These are phyloP conservation scores for Biscogniauxia sp. DNA, from an alignment of 2,329 filamentous ascomycete species.

Conservation along the genomic window DNA sequence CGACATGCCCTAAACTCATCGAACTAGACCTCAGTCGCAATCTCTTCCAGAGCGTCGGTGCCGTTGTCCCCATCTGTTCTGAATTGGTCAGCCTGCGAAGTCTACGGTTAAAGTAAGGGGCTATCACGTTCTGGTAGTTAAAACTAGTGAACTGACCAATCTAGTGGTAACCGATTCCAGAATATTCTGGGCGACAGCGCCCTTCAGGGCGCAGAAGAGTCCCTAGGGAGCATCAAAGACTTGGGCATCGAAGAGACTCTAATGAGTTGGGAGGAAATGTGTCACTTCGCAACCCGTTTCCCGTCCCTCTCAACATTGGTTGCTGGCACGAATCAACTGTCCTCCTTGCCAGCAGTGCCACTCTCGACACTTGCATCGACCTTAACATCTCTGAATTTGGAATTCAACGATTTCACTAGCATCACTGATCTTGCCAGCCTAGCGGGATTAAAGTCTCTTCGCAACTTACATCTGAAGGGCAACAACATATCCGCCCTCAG, in stretches of 20 bases:
- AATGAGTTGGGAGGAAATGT: conserved; percentile 64
- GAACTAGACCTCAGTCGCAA: conserved; percentile 88
- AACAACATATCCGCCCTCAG: conserved; percentile 61
- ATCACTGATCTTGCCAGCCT: conserved; percentile 59
- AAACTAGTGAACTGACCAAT: conserved; percentile 7
- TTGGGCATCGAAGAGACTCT: conserved; percentile 67
- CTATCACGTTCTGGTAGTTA: neutral
- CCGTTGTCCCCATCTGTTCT: conserved; percentile 68
- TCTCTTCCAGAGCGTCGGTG: conserved; percentile 64
- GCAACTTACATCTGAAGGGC: conserved; percentile 69
- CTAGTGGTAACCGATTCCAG: conserved; percentile 71
- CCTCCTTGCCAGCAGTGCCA: conserved; percentile 44
- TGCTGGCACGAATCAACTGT: conserved; percentile 58
- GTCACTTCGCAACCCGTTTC: conserved; percentile 53
- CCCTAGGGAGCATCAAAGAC: conserved; percentile 53
- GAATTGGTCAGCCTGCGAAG: conserved; percentile 64
- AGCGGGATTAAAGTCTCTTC: conserved; percentile 47
- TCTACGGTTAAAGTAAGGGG: conserved; percentile 69
- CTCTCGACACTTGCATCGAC: conserved; percentile 44
- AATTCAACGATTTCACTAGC: conserved; percentile 66
- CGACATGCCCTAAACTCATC: conserved; percentile 63
- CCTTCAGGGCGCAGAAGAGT: conserved; percentile 33
- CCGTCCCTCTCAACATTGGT: conserved; percentile 48
- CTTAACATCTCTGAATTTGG: conserved; percentile 64
- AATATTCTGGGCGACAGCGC: conserved; percentile 42